Percentiles rank a stretch among this genome's conserved stretches.
These are phyloP conservation scores for Xylaria sp. DNA, from an alignment of 2,329 filamentous ascomycete genomes.

Conservation along the genomic window DNA sequence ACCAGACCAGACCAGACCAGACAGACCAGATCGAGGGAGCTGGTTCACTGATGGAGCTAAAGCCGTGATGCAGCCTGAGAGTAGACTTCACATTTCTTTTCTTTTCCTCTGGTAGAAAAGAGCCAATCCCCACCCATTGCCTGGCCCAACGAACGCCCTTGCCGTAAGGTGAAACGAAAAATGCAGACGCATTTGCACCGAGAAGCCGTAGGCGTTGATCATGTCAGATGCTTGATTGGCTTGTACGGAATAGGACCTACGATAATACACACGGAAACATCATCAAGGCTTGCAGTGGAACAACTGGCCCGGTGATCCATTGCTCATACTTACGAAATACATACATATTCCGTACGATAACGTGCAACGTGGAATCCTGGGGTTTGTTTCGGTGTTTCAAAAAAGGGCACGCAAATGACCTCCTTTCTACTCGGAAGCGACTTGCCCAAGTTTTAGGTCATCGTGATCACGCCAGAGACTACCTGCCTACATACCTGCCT, in stretches of 20 bases:
- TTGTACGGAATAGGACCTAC: background rate
- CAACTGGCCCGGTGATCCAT: no score
- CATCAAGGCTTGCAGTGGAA: no score
- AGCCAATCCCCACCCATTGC: background rate
- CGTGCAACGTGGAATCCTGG: no score
- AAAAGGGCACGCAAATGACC: background rate
- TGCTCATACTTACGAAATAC: no score
- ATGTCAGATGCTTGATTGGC: background rate
- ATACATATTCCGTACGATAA: no score
- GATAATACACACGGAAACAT: no score
- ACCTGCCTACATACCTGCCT: no score
- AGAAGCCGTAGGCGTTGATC: background rate
- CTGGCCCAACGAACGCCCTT: background rate
- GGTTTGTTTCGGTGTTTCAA: no score
- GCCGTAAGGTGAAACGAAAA: background rate
- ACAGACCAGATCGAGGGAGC: background rate
- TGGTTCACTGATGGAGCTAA: background rate
- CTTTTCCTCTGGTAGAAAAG: background rate
- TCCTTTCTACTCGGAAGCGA: background rate
- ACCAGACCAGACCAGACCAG: no score
- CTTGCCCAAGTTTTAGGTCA: background rate
- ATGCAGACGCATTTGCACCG: background rate
- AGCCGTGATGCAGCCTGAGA: background rate
- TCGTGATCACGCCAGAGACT: background rate
- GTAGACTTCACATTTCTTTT: background rate